phyloP scores from a whole-genome alignment of 2,329 filamentous ascomycete genomes.

The Erysiphe pulchra region DNA sequence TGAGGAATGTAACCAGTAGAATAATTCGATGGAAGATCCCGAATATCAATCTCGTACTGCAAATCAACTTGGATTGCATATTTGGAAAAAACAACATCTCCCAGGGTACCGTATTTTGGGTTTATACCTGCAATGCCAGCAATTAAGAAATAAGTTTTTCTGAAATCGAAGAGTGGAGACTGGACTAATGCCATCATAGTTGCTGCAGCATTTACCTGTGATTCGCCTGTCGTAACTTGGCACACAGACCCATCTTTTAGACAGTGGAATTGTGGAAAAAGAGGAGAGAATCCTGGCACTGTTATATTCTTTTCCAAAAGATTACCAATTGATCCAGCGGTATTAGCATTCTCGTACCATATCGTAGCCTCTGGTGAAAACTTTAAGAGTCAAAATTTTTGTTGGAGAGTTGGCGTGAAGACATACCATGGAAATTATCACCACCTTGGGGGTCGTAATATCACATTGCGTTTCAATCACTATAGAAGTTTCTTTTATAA shows the following conservation, averaged over 20 bases:
- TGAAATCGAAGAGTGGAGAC: conserved; percentile 35
- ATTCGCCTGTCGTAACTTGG: conserved; percentile 41
- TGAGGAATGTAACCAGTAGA: conserved; percentile 43
- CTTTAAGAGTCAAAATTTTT: conserved; percentile 15
- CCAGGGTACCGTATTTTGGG: conserved; percentile 38
- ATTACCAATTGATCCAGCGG: conserved; percentile 22
- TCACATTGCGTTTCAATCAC: conserved; percentile 1
- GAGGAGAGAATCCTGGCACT: conserved; percentile 34
- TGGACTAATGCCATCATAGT: conserved; percentile 37
- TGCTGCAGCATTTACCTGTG: conserved; percentile 49
- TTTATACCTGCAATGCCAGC: conserved; percentile 53
- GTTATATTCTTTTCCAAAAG: conserved; percentile 30
- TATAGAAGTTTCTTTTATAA: background rate
- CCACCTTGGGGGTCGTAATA: conserved; percentile 23
- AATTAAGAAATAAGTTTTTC: conserved; percentile 42
- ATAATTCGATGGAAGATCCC: conserved; percentile 39
- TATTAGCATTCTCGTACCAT: conserved; percentile 29
- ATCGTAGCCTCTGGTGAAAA: conserved; percentile 33
- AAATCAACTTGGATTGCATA: conserved; percentile 50
- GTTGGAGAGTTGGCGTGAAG: background rate
- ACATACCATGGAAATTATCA: conserved; percentile 35
- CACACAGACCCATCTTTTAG: conserved; percentile 33
- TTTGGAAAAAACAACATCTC: conserved; percentile 38
- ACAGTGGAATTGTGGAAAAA: conserved; percentile 40
- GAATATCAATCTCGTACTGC: conserved; percentile 49